These are phyloP conservation scores for Geotrichum cucujoidarum DNA, from an alignment of 1,139 yeast species.

Conservation along the genomic window DNA sequence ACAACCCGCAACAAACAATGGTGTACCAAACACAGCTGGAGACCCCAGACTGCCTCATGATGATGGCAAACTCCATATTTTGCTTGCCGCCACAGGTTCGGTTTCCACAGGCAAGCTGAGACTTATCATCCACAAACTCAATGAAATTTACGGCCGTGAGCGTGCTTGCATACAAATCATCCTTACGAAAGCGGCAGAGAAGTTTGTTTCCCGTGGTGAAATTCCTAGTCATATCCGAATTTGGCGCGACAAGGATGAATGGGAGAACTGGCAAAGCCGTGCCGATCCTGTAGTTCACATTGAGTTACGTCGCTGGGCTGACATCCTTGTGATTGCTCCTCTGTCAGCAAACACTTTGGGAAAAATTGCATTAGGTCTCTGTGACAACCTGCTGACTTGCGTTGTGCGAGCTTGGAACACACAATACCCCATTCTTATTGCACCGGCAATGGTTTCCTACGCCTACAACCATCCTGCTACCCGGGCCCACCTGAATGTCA, in stretches of 20 bases:
- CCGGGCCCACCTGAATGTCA: conserved; percentile 66
- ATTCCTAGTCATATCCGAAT: conserved; percentile 60
- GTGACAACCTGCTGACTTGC: conserved; percentile 81
- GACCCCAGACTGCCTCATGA: conserved; percentile 85
- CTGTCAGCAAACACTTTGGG: conserved; percentile 84
- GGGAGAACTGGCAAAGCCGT: conserved; percentile 80
- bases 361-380: conserved; percentile 79
- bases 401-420: conserved; percentile 94
- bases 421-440: conserved; percentile 75
- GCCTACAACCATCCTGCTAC: conserved; percentile 86
- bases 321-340: conserved; percentile 80
- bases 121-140: conserved; percentile 66
- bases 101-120: conserved; percentile 72
- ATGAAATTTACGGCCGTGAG: conserved; percentile 71
- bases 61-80: conserved; percentile 82
- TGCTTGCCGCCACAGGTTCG: conserved; percentile 89
- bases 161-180: conserved; percentile 74
- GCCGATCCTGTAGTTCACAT: conserved; percentile 90
- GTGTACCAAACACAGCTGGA: conserved; percentile 39
- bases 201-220: conserved; percentile 59
- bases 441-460: conserved; percentile 91
- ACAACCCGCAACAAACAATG: conserved; percentile 18
- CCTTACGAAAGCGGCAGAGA: conserved; percentile 75
- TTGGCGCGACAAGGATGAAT: conserved; percentile 89
- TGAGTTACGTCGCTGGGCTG: conserved; percentile 93